A percentile compares a stretch with the other conserved stretches of the same genome.
These are phyloP conservation scores for Ogataea parapolymorpha DNA, from an alignment of 805 yeast species.

Conservation along the genomic window DNA sequence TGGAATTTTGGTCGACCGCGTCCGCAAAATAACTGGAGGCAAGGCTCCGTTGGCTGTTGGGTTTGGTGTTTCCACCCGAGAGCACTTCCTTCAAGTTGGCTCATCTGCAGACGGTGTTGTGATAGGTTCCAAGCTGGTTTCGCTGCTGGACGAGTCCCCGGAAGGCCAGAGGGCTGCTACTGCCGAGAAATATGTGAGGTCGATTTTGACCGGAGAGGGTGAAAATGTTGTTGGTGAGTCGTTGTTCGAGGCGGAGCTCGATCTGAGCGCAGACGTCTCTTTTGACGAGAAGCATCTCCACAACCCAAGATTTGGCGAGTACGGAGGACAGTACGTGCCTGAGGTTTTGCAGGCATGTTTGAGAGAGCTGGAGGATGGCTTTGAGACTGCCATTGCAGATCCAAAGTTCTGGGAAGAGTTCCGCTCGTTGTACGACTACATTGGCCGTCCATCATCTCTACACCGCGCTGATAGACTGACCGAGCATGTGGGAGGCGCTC, in stretches of 20 bases:
- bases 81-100: constrained; percentile 81
- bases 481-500: constrained; percentile 90
- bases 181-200: constrained; percentile 65
- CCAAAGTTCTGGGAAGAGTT: constrained; percentile 93
- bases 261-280: constrained; percentile 21
- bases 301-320: constrained; percentile 83
- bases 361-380: constrained; percentile 82
- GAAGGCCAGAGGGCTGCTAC: constrained; percentile 57
- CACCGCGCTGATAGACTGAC: constrained; percentile 89
- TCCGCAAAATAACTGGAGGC: constrained; percentile 67
- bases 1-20: constrained; percentile 65
- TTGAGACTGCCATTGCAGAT: constrained; percentile 84
- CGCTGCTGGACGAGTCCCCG: constrained; percentile 61
- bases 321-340: constrained; percentile 99
- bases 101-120: constrained; percentile 90
- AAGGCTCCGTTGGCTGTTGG: constrained; percentile 91
- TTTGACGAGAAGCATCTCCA: constrained; percentile 63
- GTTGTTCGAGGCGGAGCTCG: constrained; percentile 18
- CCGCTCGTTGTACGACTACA: constrained; percentile 77
- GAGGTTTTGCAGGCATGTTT: constrained; percentile 92
- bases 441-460: constrained; percentile 93
- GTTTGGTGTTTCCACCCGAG: constrained; percentile 93
- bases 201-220: constrained; percentile 61
- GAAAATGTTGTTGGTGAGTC: constrained; percentile 27
- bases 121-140: constrained; percentile 84